phyloP scores from a whole-genome alignment of 805 yeast genomes.

The Kluyveromyces wickerhamii region DNA sequence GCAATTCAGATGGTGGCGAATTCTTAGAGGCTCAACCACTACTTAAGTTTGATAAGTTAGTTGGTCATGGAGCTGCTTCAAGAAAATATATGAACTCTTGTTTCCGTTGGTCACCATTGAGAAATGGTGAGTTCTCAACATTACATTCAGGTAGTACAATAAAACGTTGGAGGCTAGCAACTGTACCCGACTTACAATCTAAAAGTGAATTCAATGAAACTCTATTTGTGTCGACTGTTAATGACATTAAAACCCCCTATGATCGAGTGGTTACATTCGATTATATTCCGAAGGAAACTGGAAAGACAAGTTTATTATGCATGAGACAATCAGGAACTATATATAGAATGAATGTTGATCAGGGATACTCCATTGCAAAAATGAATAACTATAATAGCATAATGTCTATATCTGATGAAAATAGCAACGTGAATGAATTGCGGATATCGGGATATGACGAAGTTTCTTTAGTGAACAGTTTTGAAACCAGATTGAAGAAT shows the following conservation, averaged over 20 bases:
- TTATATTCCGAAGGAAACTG: constrained; percentile 53
- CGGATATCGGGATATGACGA: constrained; percentile 16
- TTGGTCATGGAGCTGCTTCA: constrained; percentile 48
- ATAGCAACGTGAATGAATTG: constrained; percentile 23
- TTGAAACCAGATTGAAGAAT: constrained; percentile 15
- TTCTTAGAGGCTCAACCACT: constrained; percentile 44
- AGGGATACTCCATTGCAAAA: constrained; percentile 51
- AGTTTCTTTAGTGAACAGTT: constrained; percentile 15
- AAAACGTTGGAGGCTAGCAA: constrained; percentile 73
- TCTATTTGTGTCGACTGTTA: constrained; percentile 66
- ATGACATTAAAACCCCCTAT: constrained; percentile 64
- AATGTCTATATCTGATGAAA: constrained; percentile 40
- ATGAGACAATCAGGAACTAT: constrained; percentile 88
- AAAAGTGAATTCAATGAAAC: constrained; percentile 34
- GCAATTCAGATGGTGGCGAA: constrained; percentile 18
- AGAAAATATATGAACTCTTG: constrained; percentile 57
- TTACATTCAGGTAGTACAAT: constrained; percentile 70
- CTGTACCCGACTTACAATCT: constrained; percentile 33
- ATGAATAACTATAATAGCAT: constrained; percentile 67
- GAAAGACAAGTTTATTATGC: constrained; percentile 65
- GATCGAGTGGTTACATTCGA: constrained; percentile 84
- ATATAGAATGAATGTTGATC: constrained; percentile 67
- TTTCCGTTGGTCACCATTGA: constrained; percentile 56
- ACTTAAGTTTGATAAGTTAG: constrained; percentile 50
- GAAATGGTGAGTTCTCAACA: constrained; percentile 69